phyloP scores from a whole-genome alignment of 1,284 basidiomycete genomes.

The Pseudozyma sp. region DNA sequence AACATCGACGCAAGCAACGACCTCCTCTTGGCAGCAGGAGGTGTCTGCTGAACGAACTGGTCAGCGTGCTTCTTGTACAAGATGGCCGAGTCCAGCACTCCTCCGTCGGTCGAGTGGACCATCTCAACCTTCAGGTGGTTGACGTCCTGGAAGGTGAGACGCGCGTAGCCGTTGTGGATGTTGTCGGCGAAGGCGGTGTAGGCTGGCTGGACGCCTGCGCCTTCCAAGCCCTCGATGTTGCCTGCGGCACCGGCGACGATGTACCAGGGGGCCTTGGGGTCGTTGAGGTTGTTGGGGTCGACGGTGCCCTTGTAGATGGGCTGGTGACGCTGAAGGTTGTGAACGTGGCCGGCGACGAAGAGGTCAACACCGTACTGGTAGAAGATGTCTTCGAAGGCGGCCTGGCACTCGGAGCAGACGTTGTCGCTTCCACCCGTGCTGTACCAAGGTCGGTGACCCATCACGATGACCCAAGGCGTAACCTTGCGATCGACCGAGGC shows the following conservation, averaged over 20 bases:
- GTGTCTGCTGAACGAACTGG: slow-evolving; percentile 26
- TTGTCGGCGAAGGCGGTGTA: slow-evolving; percentile 42
- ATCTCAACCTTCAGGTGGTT: slow-evolving; percentile 48
- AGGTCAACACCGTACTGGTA: slow-evolving; percentile 68
- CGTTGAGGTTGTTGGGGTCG: slow-evolving; percentile 51
- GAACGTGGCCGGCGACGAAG: slow-evolving; percentile 68
- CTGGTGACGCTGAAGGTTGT: slow-evolving; percentile 68
- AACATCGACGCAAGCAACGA: slow-evolving; percentile 5
- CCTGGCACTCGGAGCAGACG: slow-evolving; percentile 63
- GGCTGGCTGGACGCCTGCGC: slow-evolving; percentile 12
- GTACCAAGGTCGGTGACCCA: slow-evolving; percentile 67
- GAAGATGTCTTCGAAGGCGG: slow-evolving; percentile 67
- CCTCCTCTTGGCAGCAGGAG: slow-evolving; percentile 4
- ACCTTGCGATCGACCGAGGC: slow-evolving; percentile 67
- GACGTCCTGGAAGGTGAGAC: slow-evolving; percentile 64
- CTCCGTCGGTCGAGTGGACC: slow-evolving; percentile 45
- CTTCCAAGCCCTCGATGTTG: slow-evolving; percentile 64
- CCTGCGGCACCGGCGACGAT: slow-evolving; percentile 68
- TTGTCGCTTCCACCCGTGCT: slow-evolving; percentile 46
- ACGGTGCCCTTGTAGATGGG: slow-evolving; percentile 63
- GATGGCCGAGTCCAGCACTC: slow-evolving; percentile 39
- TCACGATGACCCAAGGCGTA: slow-evolving; percentile 69
- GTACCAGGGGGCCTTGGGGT: slow-evolving; percentile 65
- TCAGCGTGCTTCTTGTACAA: slow-evolving; percentile 39
- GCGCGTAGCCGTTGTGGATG: slow-evolving; percentile 39